Percentiles rank a stretch among this genome's conserved stretches.
Evolutionary conservation across 495 filamentous ascomycete species (phyloP).

Genomic region (Pyrenopolyporus hunteri): DNA sequence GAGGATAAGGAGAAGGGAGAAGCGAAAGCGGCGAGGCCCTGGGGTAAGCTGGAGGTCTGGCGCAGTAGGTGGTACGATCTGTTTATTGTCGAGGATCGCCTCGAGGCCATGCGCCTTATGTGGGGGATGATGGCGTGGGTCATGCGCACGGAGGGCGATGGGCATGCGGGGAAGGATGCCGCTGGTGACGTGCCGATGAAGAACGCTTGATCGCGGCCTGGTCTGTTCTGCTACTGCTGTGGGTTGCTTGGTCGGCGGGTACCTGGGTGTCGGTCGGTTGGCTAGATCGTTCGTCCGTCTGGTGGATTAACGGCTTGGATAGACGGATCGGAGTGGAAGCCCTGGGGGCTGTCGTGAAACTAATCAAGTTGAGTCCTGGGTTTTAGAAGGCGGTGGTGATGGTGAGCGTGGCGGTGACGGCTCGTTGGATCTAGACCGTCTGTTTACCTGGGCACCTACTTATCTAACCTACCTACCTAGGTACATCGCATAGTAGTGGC

Average conservation of each 20-base stretch:
- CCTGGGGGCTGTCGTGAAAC: too few relatives aligned
- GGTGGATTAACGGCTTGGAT: background rate
- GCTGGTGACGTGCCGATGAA: conserved; percentile 34
- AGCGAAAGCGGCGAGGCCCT: conserved; percentile 44
- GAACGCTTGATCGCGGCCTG: conserved; percentile 43
- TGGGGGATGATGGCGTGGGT: conserved; percentile 79
- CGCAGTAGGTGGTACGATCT: conserved; percentile 82
- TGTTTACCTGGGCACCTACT: background rate
- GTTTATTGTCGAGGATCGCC: conserved; percentile 67
- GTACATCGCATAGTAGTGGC: too few relatives aligned
- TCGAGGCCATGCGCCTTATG: conserved; percentile 72
- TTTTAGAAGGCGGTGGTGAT: background rate
- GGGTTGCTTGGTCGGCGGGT: background rate
- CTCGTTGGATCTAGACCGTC: conserved; percentile 9
- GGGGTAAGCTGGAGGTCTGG: conserved; percentile 66
- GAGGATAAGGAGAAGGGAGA: conserved; percentile 3
- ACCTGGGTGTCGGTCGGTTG: too few relatives aligned
- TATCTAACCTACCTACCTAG: too few relatives aligned
- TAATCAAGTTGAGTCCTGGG: background rate
- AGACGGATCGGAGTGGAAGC: too few relatives aligned
- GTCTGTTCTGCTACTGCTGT: background rate
- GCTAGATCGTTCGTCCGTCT: too few relatives aligned
- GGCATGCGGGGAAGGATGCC: conserved; percentile 33
- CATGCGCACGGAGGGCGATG: conserved; percentile 58
- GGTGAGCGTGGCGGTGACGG: background rate